Evolutionary conservation across 371 early-diverging fungal species (phyloP), one percentile per base, ranked within the genome.

Genomic region (Quaeritorhiza haematococci): DNA sequence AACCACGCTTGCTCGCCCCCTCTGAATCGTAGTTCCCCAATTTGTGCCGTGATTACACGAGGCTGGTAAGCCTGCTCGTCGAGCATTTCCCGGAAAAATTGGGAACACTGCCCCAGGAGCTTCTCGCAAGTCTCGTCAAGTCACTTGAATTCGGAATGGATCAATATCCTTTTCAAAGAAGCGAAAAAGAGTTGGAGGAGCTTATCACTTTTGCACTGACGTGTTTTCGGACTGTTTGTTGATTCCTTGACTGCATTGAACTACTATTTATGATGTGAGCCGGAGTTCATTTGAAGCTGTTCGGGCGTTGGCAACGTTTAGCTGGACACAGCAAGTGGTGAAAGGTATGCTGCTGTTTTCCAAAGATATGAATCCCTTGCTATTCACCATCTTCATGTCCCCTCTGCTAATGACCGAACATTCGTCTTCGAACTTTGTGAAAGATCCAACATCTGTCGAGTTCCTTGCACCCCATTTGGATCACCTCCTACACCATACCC

Each of bases 11-110:
- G 27, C 49, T 30, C 7, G 4, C 21, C 6, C 38, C 66, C n/a
- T n/a, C n/a, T n/a, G n/a, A n/a, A n/a, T n/a, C n/a, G n/a, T 38
- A 86, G 86, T 82, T 83, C 51, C 88, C 91, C 1, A 59, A 73
- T 23, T 55, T 90, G 6, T 86, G 89, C 51, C 79, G 75, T 41
- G 77, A 84, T 45, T 88, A 87, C 63, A 78, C 87, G 38, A 71
- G 73, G 42, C 66, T 90, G 47, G 82, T 88, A 34, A 74, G 84
- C 17, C 70, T 84, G 59, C 60, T 86, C 35, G 75, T 88, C 17
- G 84, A 83, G 48, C 76, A 77, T 15, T 88, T 84, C 63, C 87
- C 87, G 4, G 83, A 83, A 23, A 82, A 80, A 45, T 64, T 90
- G 28, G 64, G 71, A 0, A 72, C 68, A 17, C 54, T 88, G 6